Conservation (phyloP, 352 stramenopile species). For the Pythium phragmiticola region DNA sequence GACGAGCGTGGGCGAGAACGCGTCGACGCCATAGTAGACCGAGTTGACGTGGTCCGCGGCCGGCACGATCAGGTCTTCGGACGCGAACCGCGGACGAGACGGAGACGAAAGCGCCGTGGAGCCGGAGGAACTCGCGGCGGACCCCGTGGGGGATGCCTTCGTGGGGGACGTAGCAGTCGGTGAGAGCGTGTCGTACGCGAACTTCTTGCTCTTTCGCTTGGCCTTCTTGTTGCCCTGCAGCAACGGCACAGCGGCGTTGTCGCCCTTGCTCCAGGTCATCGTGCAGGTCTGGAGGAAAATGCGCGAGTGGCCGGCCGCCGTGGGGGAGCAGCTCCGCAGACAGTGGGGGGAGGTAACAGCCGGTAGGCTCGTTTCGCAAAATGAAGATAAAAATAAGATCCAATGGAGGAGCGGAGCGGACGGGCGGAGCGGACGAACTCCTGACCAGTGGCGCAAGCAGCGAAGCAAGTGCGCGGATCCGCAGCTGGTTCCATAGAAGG, state of each 20-base stretch:
- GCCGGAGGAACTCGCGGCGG: constrained; percentile 19
- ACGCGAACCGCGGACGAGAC: constrained; percentile 50
- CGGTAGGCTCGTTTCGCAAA: background rate
- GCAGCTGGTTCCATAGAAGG: constrained; percentile 1
- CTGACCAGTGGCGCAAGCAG: no score
- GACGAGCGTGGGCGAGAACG: constrained; percentile 83
- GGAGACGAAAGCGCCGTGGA: constrained; percentile 27
- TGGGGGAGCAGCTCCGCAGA: background rate
- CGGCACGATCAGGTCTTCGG: constrained; percentile 80
- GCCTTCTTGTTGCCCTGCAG: constrained; percentile 32
- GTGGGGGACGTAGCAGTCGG: background rate
- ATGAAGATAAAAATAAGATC: no score
- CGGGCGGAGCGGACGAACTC: no score
- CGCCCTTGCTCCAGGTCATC: constrained; percentile 25
- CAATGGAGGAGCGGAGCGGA: no score
- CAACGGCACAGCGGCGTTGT: constrained; percentile 35
- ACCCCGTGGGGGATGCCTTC: constrained; percentile 21
- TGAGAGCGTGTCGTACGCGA: constrained; percentile 20
- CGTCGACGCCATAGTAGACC: constrained; percentile 85
- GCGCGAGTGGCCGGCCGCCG: background rate
- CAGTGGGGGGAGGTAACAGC: background rate
- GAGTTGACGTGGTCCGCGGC: constrained; percentile 70
- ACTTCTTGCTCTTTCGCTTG: constrained; percentile 15
- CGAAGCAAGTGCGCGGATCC: background rate
- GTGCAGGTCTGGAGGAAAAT: constrained; percentile 11